Conservation (phyloP, 1,139 yeast genomes). For the Candida glucosophila region DNA sequence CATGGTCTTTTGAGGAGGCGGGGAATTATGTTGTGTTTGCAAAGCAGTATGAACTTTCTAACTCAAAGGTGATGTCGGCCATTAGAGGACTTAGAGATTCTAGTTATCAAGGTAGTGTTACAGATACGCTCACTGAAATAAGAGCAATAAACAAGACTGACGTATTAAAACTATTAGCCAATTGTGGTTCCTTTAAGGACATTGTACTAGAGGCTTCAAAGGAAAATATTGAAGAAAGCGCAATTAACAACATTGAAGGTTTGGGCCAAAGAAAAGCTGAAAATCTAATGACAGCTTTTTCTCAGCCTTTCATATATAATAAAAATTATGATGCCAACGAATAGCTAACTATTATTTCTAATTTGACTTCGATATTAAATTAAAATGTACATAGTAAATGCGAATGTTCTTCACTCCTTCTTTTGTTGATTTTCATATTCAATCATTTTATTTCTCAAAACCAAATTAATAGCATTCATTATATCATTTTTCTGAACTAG, state of each 20-base stretch:
- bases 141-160: constrained; percentile 53
- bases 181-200: constrained; percentile 42
- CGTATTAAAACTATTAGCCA: constrained; percentile 44
- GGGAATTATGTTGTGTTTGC: constrained; percentile 60
- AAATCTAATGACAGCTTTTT: constrained; percentile 35
- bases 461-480: constrained; percentile 43
- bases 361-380: constrained; percentile 1
- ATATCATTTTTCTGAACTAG: constrained; percentile 56
- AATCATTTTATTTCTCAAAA: constrained; percentile 38
- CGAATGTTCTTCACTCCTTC: background rate
- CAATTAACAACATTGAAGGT: constrained; percentile 36
- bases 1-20: constrained; percentile 84
- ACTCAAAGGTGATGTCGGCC: constrained; percentile 13
- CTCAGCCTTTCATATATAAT: constrained; percentile 46
- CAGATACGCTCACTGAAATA: constrained; percentile 43
- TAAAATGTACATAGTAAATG: background rate
- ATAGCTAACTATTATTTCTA: constrained; percentile 1
- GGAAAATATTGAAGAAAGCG: constrained; percentile 16
- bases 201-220: constrained; percentile 27
- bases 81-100: constrained; percentile 36
- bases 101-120: constrained; percentile 42
- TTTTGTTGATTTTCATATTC: constrained; percentile 24
- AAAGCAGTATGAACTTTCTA: constrained; percentile 37
- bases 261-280: constrained; percentile 48
- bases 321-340: constrained; percentile 13